Percentiles rank a stretch among this genome's conserved stretches.
Evolutionary conservation across 23 red algal genomes (phyloP).

Genomic region (Gracilaria gracilis): DNA sequence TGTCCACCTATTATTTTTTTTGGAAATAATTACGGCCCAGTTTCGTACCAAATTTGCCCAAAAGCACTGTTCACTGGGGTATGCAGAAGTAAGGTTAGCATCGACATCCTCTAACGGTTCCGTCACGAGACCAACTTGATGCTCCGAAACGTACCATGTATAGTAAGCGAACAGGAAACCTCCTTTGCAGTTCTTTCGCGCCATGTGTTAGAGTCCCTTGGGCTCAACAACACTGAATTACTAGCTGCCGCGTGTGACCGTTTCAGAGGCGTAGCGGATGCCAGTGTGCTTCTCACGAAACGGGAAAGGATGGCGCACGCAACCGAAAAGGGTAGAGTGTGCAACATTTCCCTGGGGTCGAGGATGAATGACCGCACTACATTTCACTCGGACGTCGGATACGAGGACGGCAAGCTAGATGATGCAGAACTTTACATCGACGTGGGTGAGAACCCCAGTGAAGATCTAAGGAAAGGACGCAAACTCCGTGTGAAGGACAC

Average conservation of each 20-base stretch:
- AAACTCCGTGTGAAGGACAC: neutral
- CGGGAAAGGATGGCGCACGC: neutral
- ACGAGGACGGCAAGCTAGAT: neutral
- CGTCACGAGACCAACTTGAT: conserved; percentile 28
- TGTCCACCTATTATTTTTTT: too few species aligned
- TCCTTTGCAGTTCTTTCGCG: conserved; percentile 8
- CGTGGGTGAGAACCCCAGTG: neutral
- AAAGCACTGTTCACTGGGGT: too few species aligned
- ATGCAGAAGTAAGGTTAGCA: neutral
- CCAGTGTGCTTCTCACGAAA: neutral
- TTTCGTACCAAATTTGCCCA: too few species aligned
- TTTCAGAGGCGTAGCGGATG: neutral
- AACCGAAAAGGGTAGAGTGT: neutral
- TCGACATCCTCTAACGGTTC: conserved; percentile 20
- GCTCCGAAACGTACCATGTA: neutral
- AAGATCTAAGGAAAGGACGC: neutral
- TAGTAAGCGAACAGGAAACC: neutral
- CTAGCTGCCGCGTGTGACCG: neutral
- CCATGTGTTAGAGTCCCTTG: neutral
- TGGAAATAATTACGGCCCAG: too few species aligned
- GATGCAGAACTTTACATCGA: conserved; percentile 2
- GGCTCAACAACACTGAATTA: neutral
- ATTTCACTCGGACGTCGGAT: neutral
- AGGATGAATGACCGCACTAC: neutral
- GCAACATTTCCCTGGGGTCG: neutral